Conservation (phyloP, 1,139 yeast species). For the Debaryomycetaceae sp. region DNA sequence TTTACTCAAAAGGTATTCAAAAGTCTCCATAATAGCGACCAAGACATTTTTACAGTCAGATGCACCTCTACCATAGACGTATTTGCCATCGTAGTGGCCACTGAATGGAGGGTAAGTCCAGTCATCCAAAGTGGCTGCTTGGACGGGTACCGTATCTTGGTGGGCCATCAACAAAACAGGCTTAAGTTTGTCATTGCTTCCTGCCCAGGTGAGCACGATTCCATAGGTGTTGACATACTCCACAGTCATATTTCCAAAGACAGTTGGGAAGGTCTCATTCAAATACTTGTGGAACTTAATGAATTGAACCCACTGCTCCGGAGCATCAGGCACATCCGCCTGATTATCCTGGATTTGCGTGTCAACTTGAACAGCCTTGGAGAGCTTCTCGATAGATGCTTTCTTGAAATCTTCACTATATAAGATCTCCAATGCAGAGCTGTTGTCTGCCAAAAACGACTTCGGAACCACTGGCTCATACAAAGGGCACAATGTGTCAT, state of each 20-base stretch:
- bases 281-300: constrained; percentile 54
- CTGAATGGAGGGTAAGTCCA: constrained; percentile 74
- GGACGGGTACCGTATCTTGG: constrained; percentile 84
- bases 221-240: constrained; percentile 66
- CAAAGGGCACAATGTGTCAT: constrained; percentile 25
- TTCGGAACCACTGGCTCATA: constrained; percentile 28
- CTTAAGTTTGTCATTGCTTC: constrained; percentile 48
- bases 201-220: constrained; percentile 64
- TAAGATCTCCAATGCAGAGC: constrained; percentile 31
- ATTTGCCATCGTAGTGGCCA: constrained; percentile 61
- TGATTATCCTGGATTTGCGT: constrained; percentile 45
- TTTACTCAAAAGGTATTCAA: constrained; percentile 31
- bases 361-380: constrained; percentile 42
- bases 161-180: constrained; percentile 75
- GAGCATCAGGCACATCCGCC: constrained; percentile 36
- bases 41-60: constrained; percentile 41
- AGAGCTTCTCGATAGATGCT: constrained; percentile 31
- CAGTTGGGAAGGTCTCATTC: constrained; percentile 54
- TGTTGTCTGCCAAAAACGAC: constrained; percentile 27
- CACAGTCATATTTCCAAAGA: constrained; percentile 45
- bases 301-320: constrained; percentile 43
- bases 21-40: constrained; percentile 35
- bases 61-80: constrained; percentile 40
- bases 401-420: constrained; percentile 32
- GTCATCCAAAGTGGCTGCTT: constrained; percentile 46